Evolutionary conservation across 1,139 yeast species (phyloP).

Genomic region (Yamadazyma siamensis): DNA sequence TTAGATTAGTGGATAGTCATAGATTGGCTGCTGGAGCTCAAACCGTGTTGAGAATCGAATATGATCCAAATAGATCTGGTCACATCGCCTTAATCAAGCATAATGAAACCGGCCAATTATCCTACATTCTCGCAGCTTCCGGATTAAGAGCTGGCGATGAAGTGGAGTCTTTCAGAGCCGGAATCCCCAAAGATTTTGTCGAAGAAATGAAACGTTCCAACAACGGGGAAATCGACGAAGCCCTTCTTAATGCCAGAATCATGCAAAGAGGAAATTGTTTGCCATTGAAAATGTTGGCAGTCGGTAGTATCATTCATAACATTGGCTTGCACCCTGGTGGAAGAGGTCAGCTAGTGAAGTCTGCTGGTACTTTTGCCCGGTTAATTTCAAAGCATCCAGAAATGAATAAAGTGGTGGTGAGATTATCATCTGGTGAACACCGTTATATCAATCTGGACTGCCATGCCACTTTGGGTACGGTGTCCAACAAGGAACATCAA

Average conservation of each 20-base stretch:
- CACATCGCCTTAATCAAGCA: slow-evolving; percentile 87
- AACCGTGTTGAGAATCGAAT: slow-evolving; percentile 82
- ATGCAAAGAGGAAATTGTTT: slow-evolving; percentile 94
- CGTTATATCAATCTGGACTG: slow-evolving; percentile 84
- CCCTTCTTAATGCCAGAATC: slow-evolving; percentile 80
- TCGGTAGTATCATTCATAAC: slow-evolving; percentile 87
- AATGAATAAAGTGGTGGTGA: slow-evolving; percentile 67
- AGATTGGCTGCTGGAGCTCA: slow-evolving; percentile 70
- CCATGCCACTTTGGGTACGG: slow-evolving; percentile 92
- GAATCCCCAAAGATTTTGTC: slow-evolving; percentile 76
- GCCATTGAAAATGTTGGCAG: slow-evolving; percentile 88
- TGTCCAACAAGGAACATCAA: slow-evolving; percentile 93
- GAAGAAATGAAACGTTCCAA: slow-evolving; percentile 58
- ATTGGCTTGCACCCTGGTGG: slow-evolving; percentile 75
- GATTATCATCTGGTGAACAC: slow-evolving; percentile 89
- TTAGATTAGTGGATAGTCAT: slow-evolving; percentile 75
- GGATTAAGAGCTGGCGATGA: slow-evolving; percentile 91
- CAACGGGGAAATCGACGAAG: slow-evolving; percentile 88
- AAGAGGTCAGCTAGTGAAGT: slow-evolving; percentile 86
- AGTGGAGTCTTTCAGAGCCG: slow-evolving; percentile 84
- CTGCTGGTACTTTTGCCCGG: slow-evolving; percentile 95
- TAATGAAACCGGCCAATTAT: slow-evolving; percentile 54
- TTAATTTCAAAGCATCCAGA: slow-evolving; percentile 76
- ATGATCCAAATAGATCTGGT: slow-evolving; percentile 92
- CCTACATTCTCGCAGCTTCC: slow-evolving; percentile 86